Evolutionary conservation across 2,329 filamentous ascomycete species (phyloP).

Genomic region (Mycosphaerella arachidis): DNA sequence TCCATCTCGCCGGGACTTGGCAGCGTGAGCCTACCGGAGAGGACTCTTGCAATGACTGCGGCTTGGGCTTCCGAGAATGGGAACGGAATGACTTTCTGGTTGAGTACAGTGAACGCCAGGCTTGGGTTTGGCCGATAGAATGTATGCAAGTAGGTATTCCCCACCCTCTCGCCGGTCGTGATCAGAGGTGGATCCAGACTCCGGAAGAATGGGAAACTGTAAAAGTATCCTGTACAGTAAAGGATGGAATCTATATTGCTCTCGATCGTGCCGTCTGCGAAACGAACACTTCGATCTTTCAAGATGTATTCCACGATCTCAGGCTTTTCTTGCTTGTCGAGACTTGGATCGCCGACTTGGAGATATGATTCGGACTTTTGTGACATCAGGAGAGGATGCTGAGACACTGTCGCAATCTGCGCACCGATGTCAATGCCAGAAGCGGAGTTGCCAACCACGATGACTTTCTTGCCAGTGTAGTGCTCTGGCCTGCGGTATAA

Average conservation of each 20-base stretch:
- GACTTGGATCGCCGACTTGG: slow-evolving; percentile 34
- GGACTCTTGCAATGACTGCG: slow-evolving; percentile 70
- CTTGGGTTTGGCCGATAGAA: slow-evolving; percentile 73
- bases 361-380: slow-evolving; percentile 50
- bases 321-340: slow-evolving; percentile 54
- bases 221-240: slow-evolving; percentile 89
- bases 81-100: slow-evolving; percentile 85
- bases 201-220: slow-evolving; percentile 69
- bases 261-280: slow-evolving; percentile 63
- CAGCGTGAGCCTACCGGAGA: slow-evolving; percentile 64
- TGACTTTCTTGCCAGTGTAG: slow-evolving; percentile 65
- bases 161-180: slow-evolving; percentile 64
- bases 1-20: slow-evolving; percentile 63
- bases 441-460: slow-evolving; percentile 79
- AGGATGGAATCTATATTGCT: slow-evolving; percentile 68
- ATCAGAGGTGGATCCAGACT: slow-evolving; percentile 53
- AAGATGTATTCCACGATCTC: slow-evolving; percentile 54
- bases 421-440: slow-evolving; percentile 78
- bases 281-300: slow-evolving; percentile 57
- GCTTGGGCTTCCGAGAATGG: slow-evolving; percentile 74
- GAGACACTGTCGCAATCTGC: slow-evolving; percentile 64
- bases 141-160: slow-evolving; percentile 73
- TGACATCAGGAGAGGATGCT: slow-evolving; percentile 61
- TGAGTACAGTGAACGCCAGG: slow-evolving; percentile 69
- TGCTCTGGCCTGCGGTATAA: slow-evolving; percentile 64